Evolutionary conservation across 75 land plant genomes (phyloP), one percentile per base, ranked within the genome.

Genomic region (Pinus taeda): DNA sequence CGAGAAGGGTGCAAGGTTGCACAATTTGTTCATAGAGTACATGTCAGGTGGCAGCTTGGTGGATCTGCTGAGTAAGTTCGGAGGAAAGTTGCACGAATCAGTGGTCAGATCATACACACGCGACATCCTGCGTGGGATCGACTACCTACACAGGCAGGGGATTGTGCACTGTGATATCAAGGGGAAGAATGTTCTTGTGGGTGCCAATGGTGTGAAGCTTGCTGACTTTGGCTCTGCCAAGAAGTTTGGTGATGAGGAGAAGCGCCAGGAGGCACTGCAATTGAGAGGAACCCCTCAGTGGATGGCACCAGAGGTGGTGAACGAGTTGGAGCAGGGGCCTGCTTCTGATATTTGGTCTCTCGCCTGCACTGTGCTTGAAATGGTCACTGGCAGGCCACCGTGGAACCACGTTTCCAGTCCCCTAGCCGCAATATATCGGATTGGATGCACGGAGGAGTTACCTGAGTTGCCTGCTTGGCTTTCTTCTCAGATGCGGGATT

Each of bases 151-250:
- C 81, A 15, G 61, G 6, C 56, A 39, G 1, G 83, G 85, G 59
- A 77, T 93, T 24, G 89, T 86, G 3, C 95, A 93, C 77, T 74
- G 93, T 71, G 95, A 93, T 71, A 86, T 93, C 61, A 93, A 93
- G 73, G 87, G 91, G 6, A 77, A 76, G 79, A 93, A 93, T 74
- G 77, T 93, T 11, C 81, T 93, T 4, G 58, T 85, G 26, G 93
- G 85, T 1, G 59, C 81, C 30, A 42, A 59, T 29, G 85, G 86
- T 26, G 83, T 90, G 49, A 89, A 90, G 91, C 85, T 96, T 14
- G 90, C 92, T 8, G 98, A 96, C 71, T 96, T 96, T 57, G 98
- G 96, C 4, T 80, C 92, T 1, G 63, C 63, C 82, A 15, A 71
- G 78, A 21, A 84, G 76, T 42, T 85, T 85, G 30, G 85, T 85